A percentile compares a stretch with the other conserved stretches of the same genome.
phyloP scores from a whole-genome alignment of 2,329 filamentous ascomycete species.

The Botryosphaeria dothidea region DNA sequence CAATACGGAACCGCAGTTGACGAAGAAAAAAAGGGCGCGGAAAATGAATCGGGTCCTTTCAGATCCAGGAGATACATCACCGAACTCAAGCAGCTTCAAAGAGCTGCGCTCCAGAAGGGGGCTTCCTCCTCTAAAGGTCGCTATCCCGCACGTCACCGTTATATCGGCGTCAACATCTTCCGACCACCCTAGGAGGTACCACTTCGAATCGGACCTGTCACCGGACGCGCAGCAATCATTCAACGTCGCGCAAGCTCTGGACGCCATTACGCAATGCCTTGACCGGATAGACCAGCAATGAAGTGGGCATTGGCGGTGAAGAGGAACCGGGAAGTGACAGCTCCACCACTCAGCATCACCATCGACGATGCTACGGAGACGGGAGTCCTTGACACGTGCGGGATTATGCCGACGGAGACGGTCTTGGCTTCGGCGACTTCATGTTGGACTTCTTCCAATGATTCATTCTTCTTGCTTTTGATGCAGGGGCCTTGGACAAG shows the following conservation, averaged over 20 bases:
- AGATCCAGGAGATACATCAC: not conserved
- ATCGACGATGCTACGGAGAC: not conserved
- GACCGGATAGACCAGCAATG: conserved; percentile 7
- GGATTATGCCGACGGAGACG: not conserved
- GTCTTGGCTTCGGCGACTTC: not conserved
- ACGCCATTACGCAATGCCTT: conserved; percentile 10
- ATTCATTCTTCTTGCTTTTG: not conserved
- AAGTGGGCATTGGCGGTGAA: not conserved
- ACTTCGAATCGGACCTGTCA: not conserved
- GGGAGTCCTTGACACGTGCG: too few species aligned
- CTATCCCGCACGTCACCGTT: not conserved
- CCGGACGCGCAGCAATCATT: conserved; percentile 1
- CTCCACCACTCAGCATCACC: not conserved
- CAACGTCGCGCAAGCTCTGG: conserved; percentile 9
- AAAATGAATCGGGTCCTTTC: not conserved
- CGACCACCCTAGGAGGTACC: not conserved
- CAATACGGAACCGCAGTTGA: not conserved
- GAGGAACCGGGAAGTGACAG: too few species aligned
- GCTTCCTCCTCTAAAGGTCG: conserved; percentile 1
- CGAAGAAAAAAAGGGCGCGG: not conserved
- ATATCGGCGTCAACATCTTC: not conserved
- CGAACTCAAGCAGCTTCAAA: not conserved
- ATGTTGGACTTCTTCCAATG: too few species aligned
- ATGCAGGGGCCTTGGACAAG: too few species aligned
- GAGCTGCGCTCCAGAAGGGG: conserved; percentile 4